A percentile compares a stretch with the other conserved stretches of the same genome.
Conservation (phyloP, 352 stramenopile species). For the Paralagenidium karlingii region DNA sequence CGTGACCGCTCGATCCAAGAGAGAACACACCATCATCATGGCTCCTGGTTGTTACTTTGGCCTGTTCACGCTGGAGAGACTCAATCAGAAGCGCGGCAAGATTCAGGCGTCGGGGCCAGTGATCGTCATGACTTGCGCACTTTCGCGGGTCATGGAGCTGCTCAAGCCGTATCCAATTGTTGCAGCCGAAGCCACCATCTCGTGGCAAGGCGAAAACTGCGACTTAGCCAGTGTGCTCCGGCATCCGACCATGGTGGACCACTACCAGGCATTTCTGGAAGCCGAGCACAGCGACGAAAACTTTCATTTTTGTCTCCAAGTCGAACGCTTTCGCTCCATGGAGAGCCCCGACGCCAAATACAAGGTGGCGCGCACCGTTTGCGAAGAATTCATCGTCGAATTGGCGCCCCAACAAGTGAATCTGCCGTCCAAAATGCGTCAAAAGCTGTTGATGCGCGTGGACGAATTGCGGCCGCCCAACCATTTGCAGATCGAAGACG, state of each 20-base stretch:
- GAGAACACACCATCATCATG: constrained; percentile 38
- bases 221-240: constrained; percentile 48
- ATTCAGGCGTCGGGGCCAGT: constrained; percentile 30
- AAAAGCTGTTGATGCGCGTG: constrained; percentile 21
- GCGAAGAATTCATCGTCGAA: too few relatives aligned
- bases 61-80: constrained; percentile 54
- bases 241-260: constrained; percentile 38
- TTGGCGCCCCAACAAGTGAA: constrained; percentile 62
- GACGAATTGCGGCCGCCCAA: constrained; percentile 10
- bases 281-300: constrained; percentile 74
- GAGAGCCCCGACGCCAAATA: constrained; percentile 6
- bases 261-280: constrained; percentile 50
- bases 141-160: constrained; percentile 24
- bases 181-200: constrained; percentile 52
- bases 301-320: constrained; percentile 55
- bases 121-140: constrained; percentile 42
- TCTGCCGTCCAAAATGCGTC: constrained; percentile 39
- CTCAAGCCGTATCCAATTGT: constrained; percentile 43
- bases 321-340: constrained; percentile 31
- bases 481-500: constrained; percentile 9
- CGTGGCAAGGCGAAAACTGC: constrained; percentile 56
- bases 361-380: too few relatives aligned
- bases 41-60: constrained; percentile 59
- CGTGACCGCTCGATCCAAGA: too few relatives aligned
- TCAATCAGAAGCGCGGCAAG: constrained; percentile 26